Evolutionary conservation across 805 yeast genomes (phyloP).

Genomic region (Peterozyma xylosa): DNA sequence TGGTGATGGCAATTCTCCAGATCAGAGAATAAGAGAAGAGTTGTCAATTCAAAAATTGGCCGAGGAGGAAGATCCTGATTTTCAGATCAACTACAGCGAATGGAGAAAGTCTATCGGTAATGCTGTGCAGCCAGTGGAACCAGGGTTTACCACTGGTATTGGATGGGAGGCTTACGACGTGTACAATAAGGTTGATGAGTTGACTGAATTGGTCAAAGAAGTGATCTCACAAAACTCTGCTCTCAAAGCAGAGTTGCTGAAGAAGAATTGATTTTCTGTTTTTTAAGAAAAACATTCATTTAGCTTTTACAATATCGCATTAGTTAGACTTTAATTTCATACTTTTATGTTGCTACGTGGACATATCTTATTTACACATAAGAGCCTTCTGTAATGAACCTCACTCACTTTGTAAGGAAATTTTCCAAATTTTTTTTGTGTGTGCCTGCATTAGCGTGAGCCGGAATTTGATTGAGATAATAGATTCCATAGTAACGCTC

Average conservation of each 20-base stretch:
- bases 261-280: no score
- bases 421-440: no score
- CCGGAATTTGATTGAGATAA: no score
- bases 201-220: conserved; percentile 30
- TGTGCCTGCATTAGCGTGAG: no score
- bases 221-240: conserved; percentile 23
- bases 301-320: no score
- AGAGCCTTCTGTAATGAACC: no score
- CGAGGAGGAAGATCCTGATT: conserved; percentile 63
- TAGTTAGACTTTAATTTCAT: no score
- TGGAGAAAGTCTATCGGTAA: conserved; percentile 46
- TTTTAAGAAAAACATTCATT: no score
- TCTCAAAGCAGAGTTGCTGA: conserved; percentile 4
- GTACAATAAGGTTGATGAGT: conserved; percentile 41
- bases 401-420: no score
- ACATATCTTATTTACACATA: no score
- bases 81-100: conserved; percentile 36
- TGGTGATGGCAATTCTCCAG: conserved; percentile 21
- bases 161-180: conserved; percentile 59
- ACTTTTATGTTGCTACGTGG: no score
- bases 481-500: no score
- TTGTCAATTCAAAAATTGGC: conserved; percentile 50
- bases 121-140: conserved; percentile 51
- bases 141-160: conserved; percentile 46
- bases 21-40: conserved; percentile 24